Conservation (phyloP, 495 filamentous ascomycete genomes). For the Penicillium bialowiezense region DNA sequence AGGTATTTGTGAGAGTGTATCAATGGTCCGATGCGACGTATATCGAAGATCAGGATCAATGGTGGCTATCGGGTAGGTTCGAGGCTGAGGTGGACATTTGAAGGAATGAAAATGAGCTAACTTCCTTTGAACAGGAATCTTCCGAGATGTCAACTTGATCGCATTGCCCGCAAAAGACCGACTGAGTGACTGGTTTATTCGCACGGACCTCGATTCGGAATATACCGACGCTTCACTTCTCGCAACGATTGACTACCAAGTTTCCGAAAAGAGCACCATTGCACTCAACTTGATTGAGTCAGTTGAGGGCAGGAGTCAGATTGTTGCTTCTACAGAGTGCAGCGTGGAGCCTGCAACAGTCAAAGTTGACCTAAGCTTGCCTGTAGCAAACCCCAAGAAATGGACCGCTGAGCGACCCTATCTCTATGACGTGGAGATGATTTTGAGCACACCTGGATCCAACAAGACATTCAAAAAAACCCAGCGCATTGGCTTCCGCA, state of each 20-base stretch:
- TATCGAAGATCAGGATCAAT: slow-evolving; percentile 63
- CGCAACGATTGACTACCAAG: not conserved
- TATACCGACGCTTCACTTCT: slow-evolving; percentile 46
- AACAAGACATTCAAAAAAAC: slow-evolving; percentile 37
- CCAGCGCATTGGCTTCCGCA: slow-evolving; percentile 59
- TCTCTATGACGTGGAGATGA: slow-evolving; percentile 51
- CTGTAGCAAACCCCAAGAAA: slow-evolving; percentile 46
- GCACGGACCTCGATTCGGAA: slow-evolving; percentile 50
- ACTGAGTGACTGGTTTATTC: slow-evolving; percentile 58
- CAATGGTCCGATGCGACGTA: slow-evolving; percentile 63
- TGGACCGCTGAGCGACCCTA: slow-evolving; percentile 68
- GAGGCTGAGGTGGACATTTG: not conserved
- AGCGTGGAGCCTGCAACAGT: not conserved
- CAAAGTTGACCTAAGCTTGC: not conserved
- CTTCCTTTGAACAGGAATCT: slow-evolving; percentile 50
- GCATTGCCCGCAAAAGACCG: slow-evolving; percentile 47
- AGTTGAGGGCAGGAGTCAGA: not conserved
- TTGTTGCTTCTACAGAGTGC: not conserved
- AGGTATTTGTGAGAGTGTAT: slow-evolving; percentile 56
- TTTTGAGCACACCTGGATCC: slow-evolving; percentile 5
- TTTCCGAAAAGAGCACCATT: not conserved
- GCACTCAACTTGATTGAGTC: not conserved
- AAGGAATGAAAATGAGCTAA: not conserved
- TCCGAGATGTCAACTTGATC: slow-evolving; percentile 62
- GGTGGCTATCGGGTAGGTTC: slow-evolving; percentile 50